A percentile compares a stretch with the other conserved stretches of the same genome.
phyloP scores from a whole-genome alignment of 768 basidiomycete species.

The Dendrothele bispora region DNA sequence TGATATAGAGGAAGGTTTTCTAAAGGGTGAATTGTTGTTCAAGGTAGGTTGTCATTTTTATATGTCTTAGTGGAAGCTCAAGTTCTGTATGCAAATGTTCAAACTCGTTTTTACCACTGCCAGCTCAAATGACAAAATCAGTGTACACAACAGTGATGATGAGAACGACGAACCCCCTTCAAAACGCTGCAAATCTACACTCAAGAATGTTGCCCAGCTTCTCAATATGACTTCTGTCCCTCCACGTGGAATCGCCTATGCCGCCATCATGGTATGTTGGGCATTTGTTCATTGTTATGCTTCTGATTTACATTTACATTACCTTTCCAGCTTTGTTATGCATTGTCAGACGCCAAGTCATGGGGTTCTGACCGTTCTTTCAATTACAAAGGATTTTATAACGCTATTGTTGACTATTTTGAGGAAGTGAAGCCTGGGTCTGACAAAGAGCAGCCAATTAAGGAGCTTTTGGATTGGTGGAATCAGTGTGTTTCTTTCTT shows the following conservation, averaged over 20 bases:
- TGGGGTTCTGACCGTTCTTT: slow-evolving; percentile 15
- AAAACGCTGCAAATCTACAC: not conserved
- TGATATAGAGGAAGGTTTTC: slow-evolving; percentile 13
- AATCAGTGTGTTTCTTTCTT: not conserved
- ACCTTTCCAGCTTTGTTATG: slow-evolving; percentile 13
- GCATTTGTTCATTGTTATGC: too few species aligned
- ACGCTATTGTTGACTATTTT: slow-evolving; percentile 15
- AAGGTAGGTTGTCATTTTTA: slow-evolving; percentile 12
- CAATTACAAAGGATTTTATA: slow-evolving; percentile 12
- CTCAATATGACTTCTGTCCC: slow-evolving; percentile 15
- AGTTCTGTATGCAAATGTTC: slow-evolving; percentile 13
- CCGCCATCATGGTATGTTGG: slow-evolving; percentile 21
- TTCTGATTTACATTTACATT: not conserved
- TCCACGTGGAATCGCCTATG: slow-evolving; percentile 22
- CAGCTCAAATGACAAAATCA: not conserved
- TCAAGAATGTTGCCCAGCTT: slow-evolving; percentile 5
- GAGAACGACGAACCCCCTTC: not conserved
- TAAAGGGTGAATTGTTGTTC: slow-evolving; percentile 14
- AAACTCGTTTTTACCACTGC: slow-evolving; percentile 22
- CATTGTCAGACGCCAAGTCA: slow-evolving; percentile 6
- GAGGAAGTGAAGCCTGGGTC: slow-evolving; percentile 1
- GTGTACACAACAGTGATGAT: not conserved
- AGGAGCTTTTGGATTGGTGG: slow-evolving; percentile 5
- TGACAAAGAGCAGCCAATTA: not conserved
- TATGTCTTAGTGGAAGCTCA: not conserved